Conservation (phyloP, 768 basidiomycete genomes). For the Mycena galericulata region DNA sequence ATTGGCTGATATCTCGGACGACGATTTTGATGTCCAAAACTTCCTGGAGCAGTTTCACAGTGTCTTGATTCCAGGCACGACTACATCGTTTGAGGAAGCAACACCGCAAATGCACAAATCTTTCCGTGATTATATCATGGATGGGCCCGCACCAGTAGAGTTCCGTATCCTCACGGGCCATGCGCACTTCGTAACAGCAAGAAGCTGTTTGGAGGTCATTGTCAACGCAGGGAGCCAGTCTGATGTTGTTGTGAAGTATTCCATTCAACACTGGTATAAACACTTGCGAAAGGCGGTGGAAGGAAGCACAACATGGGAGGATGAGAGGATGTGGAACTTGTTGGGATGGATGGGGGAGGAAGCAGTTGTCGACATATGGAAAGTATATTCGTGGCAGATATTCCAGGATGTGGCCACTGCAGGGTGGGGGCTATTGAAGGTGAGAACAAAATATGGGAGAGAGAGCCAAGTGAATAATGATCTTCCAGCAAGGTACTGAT, state of each 20-base stretch:
- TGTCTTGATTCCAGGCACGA: constrained; percentile 15
- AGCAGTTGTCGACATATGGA: constrained; percentile 4
- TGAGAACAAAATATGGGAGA: neutral
- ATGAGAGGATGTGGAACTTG: constrained; percentile 12
- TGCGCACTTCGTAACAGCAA: constrained; percentile 12
- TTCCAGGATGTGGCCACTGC: constrained; percentile 9
- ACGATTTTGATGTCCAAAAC: neutral
- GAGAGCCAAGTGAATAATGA: constrained; percentile 7
- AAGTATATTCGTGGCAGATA: neutral
- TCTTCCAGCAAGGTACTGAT: constrained; percentile 2
- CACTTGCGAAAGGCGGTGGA: constrained; percentile 22
- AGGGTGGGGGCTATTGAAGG: constrained; percentile 13
- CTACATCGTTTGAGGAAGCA: constrained; percentile 13
- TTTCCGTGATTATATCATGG: constrained; percentile 14
- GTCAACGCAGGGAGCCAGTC: constrained; percentile 8
- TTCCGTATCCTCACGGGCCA: constrained; percentile 7
- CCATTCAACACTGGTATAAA: constrained; percentile 2
- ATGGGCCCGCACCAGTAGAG: neutral
- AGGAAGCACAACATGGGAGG: neutral
- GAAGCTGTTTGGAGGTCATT: constrained; percentile 14
- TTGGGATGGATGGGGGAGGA: constrained; percentile 1
- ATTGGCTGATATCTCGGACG: neutral
- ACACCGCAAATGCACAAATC: constrained; percentile 23
- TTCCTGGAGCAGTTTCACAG: constrained; percentile 7
- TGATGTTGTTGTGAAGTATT: neutral